Evolutionary conservation across 768 basidiomycete genomes (phyloP).

Genomic region (Russula virescens): DNA sequence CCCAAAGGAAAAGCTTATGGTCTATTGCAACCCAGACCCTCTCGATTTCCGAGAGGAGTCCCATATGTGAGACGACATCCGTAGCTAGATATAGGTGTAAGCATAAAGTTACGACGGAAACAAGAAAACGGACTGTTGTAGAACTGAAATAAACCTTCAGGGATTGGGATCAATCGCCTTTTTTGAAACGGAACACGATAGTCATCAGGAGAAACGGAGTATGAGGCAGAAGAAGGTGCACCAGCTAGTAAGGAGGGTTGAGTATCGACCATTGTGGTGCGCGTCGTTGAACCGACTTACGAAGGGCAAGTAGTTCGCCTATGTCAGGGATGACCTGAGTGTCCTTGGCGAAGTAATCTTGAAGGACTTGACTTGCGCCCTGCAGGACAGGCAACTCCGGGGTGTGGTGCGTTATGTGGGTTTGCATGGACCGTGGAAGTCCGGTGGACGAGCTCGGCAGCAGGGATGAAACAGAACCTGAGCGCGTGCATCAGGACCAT

Average conservation of each 20-base stretch:
- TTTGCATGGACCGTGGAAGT: slow-evolving; percentile 14
- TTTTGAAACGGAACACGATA: slow-evolving; percentile 77
- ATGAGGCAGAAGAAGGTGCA: slow-evolving; percentile 65
- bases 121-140: slow-evolving; percentile 51
- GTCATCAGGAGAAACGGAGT: slow-evolving; percentile 74
- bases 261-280: neutral
- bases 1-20: slow-evolving; percentile 93
- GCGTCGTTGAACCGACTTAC: slow-evolving; percentile 33
- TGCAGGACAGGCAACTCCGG: slow-evolving; percentile 61
- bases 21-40: slow-evolving; percentile 95
- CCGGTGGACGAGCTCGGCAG: slow-evolving; percentile 4
- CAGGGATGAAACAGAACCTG: neutral
- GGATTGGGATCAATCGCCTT: slow-evolving; percentile 66
- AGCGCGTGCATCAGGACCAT: neutral
- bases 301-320: slow-evolving; percentile 57
- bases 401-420: slow-evolving; percentile 24
- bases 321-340: slow-evolving; percentile 69
- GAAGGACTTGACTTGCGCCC: slow-evolving; percentile 59
- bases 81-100: slow-evolving; percentile 40
- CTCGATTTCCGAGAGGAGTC: slow-evolving; percentile 87
- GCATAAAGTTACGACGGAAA: neutral
- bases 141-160: slow-evolving; percentile 71
- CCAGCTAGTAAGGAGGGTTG: slow-evolving; percentile 39
- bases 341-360: slow-evolving; percentile 68
- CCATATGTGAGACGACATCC: slow-evolving; percentile 76